Evolutionary conservation across 805 yeast species (phyloP).

Genomic region (Candida sithepensis): DNA sequence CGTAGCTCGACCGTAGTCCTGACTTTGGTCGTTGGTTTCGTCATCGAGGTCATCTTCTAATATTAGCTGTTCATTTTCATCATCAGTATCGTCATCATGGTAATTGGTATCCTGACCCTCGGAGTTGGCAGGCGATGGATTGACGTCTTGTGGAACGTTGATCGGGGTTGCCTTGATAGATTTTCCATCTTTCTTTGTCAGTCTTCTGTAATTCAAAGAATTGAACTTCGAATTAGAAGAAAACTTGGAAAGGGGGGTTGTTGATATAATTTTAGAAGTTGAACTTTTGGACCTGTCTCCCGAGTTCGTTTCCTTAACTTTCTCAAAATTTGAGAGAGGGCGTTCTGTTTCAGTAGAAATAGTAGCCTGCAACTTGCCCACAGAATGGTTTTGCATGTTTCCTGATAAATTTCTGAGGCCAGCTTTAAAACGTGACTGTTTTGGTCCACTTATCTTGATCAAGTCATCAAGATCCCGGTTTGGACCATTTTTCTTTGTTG

Average conservation of each 20-base stretch:
- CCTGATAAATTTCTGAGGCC: constrained; percentile 20
- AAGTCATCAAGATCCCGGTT: constrained; percentile 3
- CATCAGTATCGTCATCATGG: constrained; percentile 21
- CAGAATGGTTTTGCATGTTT: constrained; percentile 19
- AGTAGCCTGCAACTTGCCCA: no score
- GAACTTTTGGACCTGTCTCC: no score
- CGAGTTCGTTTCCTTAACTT: neutral
- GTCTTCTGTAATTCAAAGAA: neutral
- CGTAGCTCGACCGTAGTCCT: constrained; percentile 9
- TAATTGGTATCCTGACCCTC: constrained; percentile 18
- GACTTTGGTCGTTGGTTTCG: constrained; percentile 6
- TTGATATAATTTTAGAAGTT: no score
- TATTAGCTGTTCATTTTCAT: constrained; percentile 13
- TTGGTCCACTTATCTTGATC: constrained; percentile 9
- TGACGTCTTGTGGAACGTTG: constrained; percentile 15
- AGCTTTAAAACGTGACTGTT: constrained; percentile 8
- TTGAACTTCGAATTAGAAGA: neutral
- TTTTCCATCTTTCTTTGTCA: constrained; percentile 2
- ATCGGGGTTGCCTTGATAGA: neutral
- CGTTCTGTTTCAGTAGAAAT: no score
- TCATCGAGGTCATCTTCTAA: no score
- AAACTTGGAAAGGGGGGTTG: neutral
- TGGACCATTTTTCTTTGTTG: constrained; percentile 9
- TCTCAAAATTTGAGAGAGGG: no score
- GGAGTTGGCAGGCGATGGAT: constrained; percentile 16